Conservation (phyloP, 2,329 filamentous ascomycete genomes). For the Botryosphaeria agaves region DNA sequence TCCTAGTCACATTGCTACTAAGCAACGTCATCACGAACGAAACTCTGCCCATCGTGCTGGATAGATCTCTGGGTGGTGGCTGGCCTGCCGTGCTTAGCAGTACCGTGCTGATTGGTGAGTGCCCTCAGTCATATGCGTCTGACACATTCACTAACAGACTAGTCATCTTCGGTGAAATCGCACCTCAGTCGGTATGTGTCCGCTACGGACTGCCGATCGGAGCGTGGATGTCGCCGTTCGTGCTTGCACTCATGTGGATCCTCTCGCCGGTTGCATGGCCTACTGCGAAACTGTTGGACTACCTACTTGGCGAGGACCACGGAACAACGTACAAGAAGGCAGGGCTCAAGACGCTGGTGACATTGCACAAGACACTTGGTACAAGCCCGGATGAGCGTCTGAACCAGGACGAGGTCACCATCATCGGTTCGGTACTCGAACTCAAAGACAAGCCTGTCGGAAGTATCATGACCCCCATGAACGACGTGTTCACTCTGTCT, state of each 20-base stretch:
- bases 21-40: constrained; percentile 98
- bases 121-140: not conserved
- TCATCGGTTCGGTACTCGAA: constrained; percentile 92
- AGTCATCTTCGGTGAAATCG: constrained; percentile 97
- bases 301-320: constrained; percentile 82
- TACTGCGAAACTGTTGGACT: constrained; percentile 87
- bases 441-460: constrained; percentile 92
- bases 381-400: constrained; percentile 68
- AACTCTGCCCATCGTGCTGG: constrained; percentile 84
- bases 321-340: constrained; percentile 97
- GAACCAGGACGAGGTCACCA: constrained; percentile 95
- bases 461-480: constrained; percentile 97
- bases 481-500: constrained; percentile 93
- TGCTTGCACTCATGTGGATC: constrained; percentile 80
- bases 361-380: constrained; percentile 80
- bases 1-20: constrained; percentile 80
- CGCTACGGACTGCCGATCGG: constrained; percentile 91
- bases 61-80: constrained; percentile 82
- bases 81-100: constrained; percentile 88
- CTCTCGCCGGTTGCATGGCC: constrained; percentile 85
- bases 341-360: constrained; percentile 89
- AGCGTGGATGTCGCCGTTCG: constrained; percentile 79
- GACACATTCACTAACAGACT: constrained; percentile 6
- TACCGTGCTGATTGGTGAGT: constrained; percentile 79
- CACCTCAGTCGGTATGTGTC: constrained; percentile 91